phyloP scores from a whole-genome alignment of 495 filamentous ascomycete species.

The Endocarpon pusillum region DNA sequence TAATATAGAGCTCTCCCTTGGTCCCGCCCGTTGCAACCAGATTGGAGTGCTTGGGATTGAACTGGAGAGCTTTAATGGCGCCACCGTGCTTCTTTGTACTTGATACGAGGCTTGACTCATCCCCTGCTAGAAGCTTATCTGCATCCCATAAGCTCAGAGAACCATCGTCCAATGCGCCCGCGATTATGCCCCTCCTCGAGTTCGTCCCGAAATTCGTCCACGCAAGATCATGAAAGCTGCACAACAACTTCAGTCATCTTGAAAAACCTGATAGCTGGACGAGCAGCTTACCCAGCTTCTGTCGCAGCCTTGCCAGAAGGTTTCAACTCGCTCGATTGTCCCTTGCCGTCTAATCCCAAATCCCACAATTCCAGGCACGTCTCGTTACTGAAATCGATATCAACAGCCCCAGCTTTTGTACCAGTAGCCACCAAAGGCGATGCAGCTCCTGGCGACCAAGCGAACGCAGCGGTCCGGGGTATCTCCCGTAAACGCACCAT shows the following conservation, averaged over 20 bases:
- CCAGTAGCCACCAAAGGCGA: conserved; percentile 82
- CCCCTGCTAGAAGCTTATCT: conserved; percentile 55
- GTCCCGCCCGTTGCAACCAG: conserved; percentile 83
- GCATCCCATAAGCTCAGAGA: conserved; percentile 94
- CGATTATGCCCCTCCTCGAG: conserved; percentile 69
- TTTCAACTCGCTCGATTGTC: conserved; percentile 65
- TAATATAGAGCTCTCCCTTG: conserved; percentile 93
- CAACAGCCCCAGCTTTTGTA: conserved; percentile 84
- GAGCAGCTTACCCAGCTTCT: conserved; percentile 60
- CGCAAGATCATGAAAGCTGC: conserved; percentile 95
- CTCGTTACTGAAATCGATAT: conserved; percentile 94
- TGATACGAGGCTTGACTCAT: conserved; percentile 50
- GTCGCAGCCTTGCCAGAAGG: conserved; percentile 68
- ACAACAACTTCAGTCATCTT: no score
- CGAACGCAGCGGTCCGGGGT: conserved; percentile 87
- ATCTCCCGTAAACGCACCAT: conserved; percentile 96
- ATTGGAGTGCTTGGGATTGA: conserved; percentile 87
- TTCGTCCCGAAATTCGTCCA: conserved; percentile 72
- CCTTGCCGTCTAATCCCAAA: conserved; percentile 54
- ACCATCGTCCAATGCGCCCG: conserved; percentile 89
- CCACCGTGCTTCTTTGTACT: conserved; percentile 85
- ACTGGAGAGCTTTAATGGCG: conserved; percentile 88
- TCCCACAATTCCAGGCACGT: conserved; percentile 96
- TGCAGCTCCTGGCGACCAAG: conserved; percentile 71
- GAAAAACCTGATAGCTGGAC: background rate